Evolutionary conservation across 495 filamentous ascomycete genomes (phyloP).

Genomic region (Melanomma pulvis-pyrius): DNA sequence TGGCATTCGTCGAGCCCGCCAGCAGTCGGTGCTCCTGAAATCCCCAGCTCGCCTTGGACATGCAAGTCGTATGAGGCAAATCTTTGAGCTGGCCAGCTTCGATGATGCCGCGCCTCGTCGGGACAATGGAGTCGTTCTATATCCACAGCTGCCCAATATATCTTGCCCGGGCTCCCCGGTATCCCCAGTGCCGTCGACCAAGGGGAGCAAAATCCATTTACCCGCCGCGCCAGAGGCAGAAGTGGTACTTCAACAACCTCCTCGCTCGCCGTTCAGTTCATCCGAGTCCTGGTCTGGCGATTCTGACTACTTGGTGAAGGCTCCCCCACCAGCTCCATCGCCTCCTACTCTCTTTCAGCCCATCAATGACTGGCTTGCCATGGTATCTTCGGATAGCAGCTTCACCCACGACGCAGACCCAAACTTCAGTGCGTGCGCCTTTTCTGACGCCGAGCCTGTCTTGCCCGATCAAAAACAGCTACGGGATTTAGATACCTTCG

Average conservation of each 20-base stretch:
- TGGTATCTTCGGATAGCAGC: background rate
- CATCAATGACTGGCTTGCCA: conserved; percentile 16
- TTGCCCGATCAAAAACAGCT: background rate
- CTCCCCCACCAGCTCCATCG: background rate
- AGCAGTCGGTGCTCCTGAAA: background rate
- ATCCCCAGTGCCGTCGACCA: background rate
- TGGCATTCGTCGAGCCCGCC: conserved; percentile 9
- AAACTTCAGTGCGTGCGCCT: background rate
- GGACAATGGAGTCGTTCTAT: background rate
- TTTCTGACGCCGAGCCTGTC: background rate
- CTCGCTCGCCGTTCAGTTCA: background rate
- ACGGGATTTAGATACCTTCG: background rate
- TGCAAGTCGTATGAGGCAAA: conserved; percentile 22
- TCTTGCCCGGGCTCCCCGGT: background rate
- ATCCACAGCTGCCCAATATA: conserved; percentile 23
- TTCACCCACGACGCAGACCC: background rate
- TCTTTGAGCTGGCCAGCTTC: conserved; percentile 15
- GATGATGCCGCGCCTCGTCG: background rate
- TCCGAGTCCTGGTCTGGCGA: conserved; percentile 24
- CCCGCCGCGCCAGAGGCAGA: background rate
- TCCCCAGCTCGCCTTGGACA: conserved; percentile 22
- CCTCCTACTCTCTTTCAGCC: background rate
- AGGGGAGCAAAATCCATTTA: background rate
- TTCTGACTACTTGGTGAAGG: conserved; percentile 5
- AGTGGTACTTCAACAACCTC: background rate